phyloP scores from a whole-genome alignment of 805 yeast genomes.

The Saccharomycopsis sp. region DNA sequence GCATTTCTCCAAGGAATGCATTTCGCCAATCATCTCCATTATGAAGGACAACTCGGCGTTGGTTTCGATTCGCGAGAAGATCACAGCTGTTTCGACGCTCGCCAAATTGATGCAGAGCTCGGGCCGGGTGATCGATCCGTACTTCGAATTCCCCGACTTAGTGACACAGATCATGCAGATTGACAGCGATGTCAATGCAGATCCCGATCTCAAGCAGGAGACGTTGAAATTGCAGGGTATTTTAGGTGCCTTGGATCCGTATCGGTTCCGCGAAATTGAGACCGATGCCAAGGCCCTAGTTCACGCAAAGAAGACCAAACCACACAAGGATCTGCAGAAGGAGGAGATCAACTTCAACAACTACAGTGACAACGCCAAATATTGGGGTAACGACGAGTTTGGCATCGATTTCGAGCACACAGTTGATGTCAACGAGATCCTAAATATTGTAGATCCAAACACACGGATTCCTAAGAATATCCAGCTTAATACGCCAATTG shows the following conservation, averaged over 20 bases:
- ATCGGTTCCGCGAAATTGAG: slow-evolving; percentile 88
- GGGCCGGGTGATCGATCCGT: slow-evolving; percentile 92
- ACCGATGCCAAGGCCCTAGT: slow-evolving; percentile 45
- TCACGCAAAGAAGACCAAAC: slow-evolving; percentile 24
- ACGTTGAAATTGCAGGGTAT: slow-evolving; percentile 87
- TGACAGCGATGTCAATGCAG: slow-evolving; percentile 47
- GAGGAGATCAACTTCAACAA: slow-evolving; percentile 2
- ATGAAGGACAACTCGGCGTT: slow-evolving; percentile 75
- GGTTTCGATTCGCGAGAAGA: slow-evolving; percentile 68
- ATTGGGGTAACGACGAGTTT: slow-evolving; percentile 18
- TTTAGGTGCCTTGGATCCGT: slow-evolving; percentile 94
- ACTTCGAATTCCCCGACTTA: slow-evolving; percentile 84
- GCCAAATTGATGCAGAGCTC: slow-evolving; percentile 88
- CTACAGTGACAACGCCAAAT: slow-evolving; percentile 14
- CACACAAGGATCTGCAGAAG: not conserved
- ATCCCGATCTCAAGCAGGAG: slow-evolving; percentile 72
- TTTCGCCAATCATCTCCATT: slow-evolving; percentile 84
- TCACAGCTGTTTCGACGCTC: slow-evolving; percentile 79
- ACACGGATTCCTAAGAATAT: slow-evolving; percentile 13
- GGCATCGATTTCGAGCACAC: slow-evolving; percentile 17
- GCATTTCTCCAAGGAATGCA: slow-evolving; percentile 63
- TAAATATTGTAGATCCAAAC: slow-evolving; percentile 41
- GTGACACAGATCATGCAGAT: slow-evolving; percentile 77
- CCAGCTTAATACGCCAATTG: slow-evolving; percentile 84
- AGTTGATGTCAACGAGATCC: slow-evolving; percentile 19